A percentile compares a stretch with the other conserved stretches of the same genome.
Evolutionary conservation across 148 eudicot genomes (phyloP).

Genomic region (Limonium bicolor): DNA sequence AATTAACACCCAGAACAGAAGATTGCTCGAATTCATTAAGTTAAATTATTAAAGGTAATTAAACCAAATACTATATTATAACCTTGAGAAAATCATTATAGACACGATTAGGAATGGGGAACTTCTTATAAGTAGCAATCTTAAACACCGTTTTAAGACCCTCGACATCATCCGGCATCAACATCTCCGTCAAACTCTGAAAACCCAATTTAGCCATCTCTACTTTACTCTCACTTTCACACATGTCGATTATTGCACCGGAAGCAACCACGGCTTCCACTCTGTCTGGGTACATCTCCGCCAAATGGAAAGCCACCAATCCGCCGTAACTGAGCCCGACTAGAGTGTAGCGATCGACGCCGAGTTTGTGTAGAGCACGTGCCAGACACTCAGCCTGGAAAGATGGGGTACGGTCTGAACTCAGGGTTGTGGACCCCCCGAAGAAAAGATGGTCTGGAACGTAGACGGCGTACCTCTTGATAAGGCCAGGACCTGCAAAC

Average conservation of each 20-base stretch:
- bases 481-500: too few species aligned
- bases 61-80: not conserved
- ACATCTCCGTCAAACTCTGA: slow-evolving; percentile 51
- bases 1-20: too few species aligned
- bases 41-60: not conserved
- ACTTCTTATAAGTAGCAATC: slow-evolving; percentile 60
- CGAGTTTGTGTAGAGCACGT: slow-evolving; percentile 38
- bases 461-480: slow-evolving; percentile 52
- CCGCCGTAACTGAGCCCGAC: slow-evolving; percentile 92
- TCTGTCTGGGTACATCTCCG: slow-evolving; percentile 50
- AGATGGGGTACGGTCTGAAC: not conserved
- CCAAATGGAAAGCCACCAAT: slow-evolving; percentile 80
- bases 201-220: slow-evolving; percentile 46
- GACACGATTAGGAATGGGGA: slow-evolving; percentile 68
- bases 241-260: slow-evolving; percentile 72
- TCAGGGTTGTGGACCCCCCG: slow-evolving; percentile 45
- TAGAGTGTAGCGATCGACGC: slow-evolving; percentile 40
- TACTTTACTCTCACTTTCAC: slow-evolving; percentile 41
- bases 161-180: slow-evolving; percentile 56
- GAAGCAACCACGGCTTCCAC: slow-evolving; percentile 53
- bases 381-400: slow-evolving; percentile 57
- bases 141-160: slow-evolving; percentile 58
- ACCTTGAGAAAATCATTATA: slow-evolving; percentile 75
- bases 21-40: too few species aligned
- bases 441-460: slow-evolving; percentile 84